Base-by-base conservation (phyloP, 768 basidiomycete genomes). In the Rhodotorula toruloides region DNA sequence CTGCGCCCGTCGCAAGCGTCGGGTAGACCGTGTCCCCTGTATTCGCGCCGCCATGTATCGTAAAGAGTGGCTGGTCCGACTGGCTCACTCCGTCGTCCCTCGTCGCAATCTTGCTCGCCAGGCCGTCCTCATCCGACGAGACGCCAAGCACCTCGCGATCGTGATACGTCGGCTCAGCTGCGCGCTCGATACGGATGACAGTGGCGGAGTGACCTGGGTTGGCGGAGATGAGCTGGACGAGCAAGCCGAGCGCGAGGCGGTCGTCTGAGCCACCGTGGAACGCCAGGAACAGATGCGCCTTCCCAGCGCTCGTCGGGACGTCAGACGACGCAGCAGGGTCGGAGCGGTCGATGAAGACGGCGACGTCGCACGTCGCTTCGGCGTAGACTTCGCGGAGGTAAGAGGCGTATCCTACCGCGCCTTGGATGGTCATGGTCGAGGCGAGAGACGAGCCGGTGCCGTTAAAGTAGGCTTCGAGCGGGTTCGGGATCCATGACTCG, bases 241-340 rank as follows among this genome's bases (percentile, higher is more conserved):
- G 83, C 73, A 98, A 85, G 42, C 83, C 79, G 32, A 98, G 79
- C 0, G 91, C 90, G 36, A 91, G 81, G 2, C 96, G 85, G 76
- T 97, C 94, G 75, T 99, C 94, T 0, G 90, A 86, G 0, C 94
- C 94, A 48, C 93, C 94, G 76, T 91, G 88, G 84, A 94, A 98
- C 1, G 93, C 89, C 48, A 92, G 76, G 77, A 93, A 84, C 39
- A 97, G 75, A 71, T 91, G 90, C 66, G 87, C 37, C 56, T 75
- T 46, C 59, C 76, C 69, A 17, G 62, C 54, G 37, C 40, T 32
- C 4, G 54, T 42, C 13, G 48, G 37, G 37, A 8, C 34, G 27
- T 2, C 39, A 4, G 61, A 42, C 1, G 61, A 47, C 13, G 39
- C 1, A 17, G 54, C 34, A 13, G 58, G 37, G 1, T 46, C 27